Evolutionary conservation across 352 stramenopile species (phyloP).

Genomic region (Halophytophthora polymorphica): DNA sequence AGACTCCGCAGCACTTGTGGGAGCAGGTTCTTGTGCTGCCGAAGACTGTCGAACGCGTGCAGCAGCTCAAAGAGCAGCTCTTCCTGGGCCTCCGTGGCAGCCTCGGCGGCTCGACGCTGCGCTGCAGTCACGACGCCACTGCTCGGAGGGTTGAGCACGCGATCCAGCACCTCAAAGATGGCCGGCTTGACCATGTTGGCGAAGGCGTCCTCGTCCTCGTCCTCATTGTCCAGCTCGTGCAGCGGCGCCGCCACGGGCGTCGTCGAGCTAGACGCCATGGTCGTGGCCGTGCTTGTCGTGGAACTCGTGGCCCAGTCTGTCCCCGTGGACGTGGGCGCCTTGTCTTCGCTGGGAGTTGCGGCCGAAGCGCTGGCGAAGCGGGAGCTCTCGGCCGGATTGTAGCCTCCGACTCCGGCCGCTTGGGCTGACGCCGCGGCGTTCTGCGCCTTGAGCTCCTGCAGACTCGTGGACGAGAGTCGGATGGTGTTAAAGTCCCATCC

Average conservation of each 20-base stretch:
- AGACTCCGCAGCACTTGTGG: conserved; percentile 62
- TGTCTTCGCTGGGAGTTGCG: not conserved
- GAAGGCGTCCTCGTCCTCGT: conserved; percentile 53
- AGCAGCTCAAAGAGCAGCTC: conserved; percentile 79
- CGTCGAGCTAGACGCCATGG: conserved; percentile 4
- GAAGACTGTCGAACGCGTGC: conserved; percentile 72
- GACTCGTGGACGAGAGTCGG: conserved; percentile 41
- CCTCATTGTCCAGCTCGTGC: conserved; percentile 25
- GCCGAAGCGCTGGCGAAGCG: not conserved
- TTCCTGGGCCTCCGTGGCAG: conserved; percentile 49
- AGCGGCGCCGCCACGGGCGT: conserved; percentile 4
- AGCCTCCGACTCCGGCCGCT: conserved; percentile 7
- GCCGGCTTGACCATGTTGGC: conserved; percentile 73
- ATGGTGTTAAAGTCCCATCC: conserved; percentile 82
- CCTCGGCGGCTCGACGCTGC: conserved; percentile 18
- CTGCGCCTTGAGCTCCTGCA: conserved; percentile 33
- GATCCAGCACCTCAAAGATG: conserved; percentile 69
- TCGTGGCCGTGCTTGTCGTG: conserved; percentile 2
- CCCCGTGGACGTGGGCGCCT: not conserved
- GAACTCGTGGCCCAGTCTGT: not conserved
- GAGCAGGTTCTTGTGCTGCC: conserved; percentile 57
- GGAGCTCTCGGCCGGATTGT: conserved; percentile 1
- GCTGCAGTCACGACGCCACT: conserved; percentile 16
- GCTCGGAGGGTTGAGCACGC: conserved; percentile 30
- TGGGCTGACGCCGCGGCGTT: conserved; percentile 9